Base-by-base conservation (phyloP, 805 yeast genomes). In the Candida silvicultrix region DNA sequence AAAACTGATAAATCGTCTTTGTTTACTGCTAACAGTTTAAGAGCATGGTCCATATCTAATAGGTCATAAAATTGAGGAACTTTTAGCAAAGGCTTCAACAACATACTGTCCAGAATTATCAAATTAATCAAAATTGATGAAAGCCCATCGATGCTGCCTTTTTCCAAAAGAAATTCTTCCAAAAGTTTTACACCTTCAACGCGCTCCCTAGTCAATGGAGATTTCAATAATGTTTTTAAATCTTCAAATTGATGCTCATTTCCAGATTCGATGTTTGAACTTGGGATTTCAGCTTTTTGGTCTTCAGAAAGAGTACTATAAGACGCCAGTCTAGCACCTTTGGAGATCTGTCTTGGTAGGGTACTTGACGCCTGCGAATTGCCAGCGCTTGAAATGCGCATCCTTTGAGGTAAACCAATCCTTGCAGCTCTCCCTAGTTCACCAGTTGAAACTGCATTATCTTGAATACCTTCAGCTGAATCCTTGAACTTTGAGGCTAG, bases 21-120 rank as follows among this genome's bases (percentile, higher is more conserved):
- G 47, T 57, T 64, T 2, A 67, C 57, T 0, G 71, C 62, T 23
- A 60, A 57, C 8, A 62, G 49, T 46, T 67, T 68, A 32, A 70
- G 46, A 1, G 61, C 45, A 21, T 57, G 48, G 2, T 48, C 45
- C 5, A 60, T 32, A 2, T 67, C 67, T 11, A 67, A 34, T 9
- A 59, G 42, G 12, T 52, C 54, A 38, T 56, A 59, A 50, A 68
- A 68, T 3, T 31, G 31, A 5, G 60, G 47, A 4, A 56, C 43
- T 0, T 53, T 31, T 37, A 68, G 44, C 2, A 69, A 40, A 5
- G 65, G 62, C 41, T 60, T 64, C 40, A 69, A 53, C 5, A 60
- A 51, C 8, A 45, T 31, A 4, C 71, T 64, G 43, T 56, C 54
- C 20, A 56, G 49, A 0, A 61, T 48, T 42, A 63, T 53, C 14